These are phyloP conservation scores for Trichoderma atroviride DNA, from an alignment of 2,329 filamentous ascomycete species.

Conservation along the genomic window DNA sequence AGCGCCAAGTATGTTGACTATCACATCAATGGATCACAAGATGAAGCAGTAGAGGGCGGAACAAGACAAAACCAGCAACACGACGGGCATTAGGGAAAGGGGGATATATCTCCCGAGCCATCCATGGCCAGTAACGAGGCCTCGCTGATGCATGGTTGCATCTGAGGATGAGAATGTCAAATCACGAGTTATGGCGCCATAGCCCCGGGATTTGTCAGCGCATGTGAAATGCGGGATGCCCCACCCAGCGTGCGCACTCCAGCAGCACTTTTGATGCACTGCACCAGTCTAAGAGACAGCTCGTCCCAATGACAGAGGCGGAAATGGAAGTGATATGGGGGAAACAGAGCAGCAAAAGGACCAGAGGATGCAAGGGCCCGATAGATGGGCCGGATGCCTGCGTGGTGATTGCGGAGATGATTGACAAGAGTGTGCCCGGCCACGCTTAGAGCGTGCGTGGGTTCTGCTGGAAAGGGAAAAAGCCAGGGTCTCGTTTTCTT, in stretches of 20 bases:
- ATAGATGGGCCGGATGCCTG: constrained; percentile 6
- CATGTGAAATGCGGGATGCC: constrained; percentile 29
- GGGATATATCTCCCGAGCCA: constrained; percentile 19
- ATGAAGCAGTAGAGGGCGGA: not conserved
- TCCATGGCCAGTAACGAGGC: constrained; percentile 20
- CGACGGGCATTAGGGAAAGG: constrained; percentile 5
- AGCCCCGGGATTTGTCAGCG: constrained; percentile 50
- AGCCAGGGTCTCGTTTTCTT: not conserved
- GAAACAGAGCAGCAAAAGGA: constrained; percentile 17
- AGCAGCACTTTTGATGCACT: constrained; percentile 34
- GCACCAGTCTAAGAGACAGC: constrained; percentile 19
- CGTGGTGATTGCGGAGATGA: constrained; percentile 17
- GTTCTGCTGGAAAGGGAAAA: constrained; percentile 18
- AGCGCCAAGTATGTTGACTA: not conserved
- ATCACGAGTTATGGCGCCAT: constrained; percentile 68
- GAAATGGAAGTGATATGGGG: constrained; percentile 15
- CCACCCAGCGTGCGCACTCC: constrained; percentile 28
- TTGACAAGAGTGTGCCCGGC: constrained; percentile 12
- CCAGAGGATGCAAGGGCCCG: constrained; percentile 12
- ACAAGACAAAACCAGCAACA: constrained; percentile 3
- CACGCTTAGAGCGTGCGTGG: constrained; percentile 13
- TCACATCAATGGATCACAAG: not conserved
- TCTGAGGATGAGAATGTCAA: constrained; percentile 15
- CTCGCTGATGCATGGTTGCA: constrained; percentile 10
- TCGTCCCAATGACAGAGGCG: constrained; percentile 18